Base-by-base conservation (phyloP, 2,329 filamentous ascomycete genomes). In the Aspergillus melleus region DNA sequence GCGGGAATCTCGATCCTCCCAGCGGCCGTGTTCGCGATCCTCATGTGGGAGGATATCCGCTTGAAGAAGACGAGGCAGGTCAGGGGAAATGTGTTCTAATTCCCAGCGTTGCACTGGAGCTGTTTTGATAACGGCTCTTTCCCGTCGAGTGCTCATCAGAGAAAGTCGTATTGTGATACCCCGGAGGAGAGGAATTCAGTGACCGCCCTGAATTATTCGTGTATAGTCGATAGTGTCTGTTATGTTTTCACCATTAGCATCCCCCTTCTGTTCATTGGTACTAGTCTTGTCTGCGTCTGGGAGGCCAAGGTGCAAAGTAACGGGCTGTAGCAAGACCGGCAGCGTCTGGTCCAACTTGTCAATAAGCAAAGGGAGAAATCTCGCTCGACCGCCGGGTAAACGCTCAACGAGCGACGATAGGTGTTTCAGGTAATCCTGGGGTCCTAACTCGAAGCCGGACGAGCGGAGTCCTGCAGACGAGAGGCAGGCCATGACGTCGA, bases 291-390 rank as follows among this genome's bases (percentile, higher is more conserved):
- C 20, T 42, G 32, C 32, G 19, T 14, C 63, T n/a, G 51, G 58
- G 19, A 67, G 51, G n/a, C 62, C 62, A 4, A 70, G 55, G 61
- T 70, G 67, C n/a, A 55, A 24, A 9, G 59, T 64, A 12, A 70
- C 63, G 1, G 60, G 52, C 12, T 61, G 54, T 11, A 70, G 49
- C 63, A 71, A 66, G 1, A 58, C 57, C 16, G 89, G 89, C 3
- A 93, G 77, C 3, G 89, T 82, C 47, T 94, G 89, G 61, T 88
- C 83, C 44, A 94, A 84, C 77, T 94, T 95, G 72, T 84, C 85
- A 57, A 95, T 77, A 1, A 96, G 82, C 0, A 96, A 81, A 2
- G 91, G 91, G 14, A 94, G 80, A 71, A 92, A 95, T 54, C 89
- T 88, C 62, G 89, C 84, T 58, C 93, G 84, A 6, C 90, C 90